Conservation (phyloP, 2,329 filamentous ascomycete species). For the Fusarium brachygibbosum region DNA sequence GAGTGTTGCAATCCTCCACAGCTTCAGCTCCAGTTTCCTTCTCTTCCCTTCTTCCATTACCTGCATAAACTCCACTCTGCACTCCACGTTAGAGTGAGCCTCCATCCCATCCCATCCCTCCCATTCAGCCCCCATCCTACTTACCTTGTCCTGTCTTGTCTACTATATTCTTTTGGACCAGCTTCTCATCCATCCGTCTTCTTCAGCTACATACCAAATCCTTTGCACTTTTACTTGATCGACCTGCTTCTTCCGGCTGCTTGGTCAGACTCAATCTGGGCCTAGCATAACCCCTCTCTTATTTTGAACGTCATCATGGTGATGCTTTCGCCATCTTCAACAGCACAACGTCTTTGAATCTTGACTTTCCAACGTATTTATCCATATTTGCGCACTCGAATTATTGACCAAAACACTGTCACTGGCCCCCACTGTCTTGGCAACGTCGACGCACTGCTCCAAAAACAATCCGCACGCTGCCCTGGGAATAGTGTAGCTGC, state of each 20-base stretch:
- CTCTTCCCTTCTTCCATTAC: slow-evolving; percentile 23
- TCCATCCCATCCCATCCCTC: slow-evolving; percentile 13
- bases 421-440: slow-evolving; percentile 43
- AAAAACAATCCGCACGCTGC: slow-evolving; percentile 17
- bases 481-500: slow-evolving; percentile 11
- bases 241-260: slow-evolving; percentile 26
- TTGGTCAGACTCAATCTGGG: slow-evolving; percentile 7
- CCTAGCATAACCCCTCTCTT: slow-evolving; percentile 17
- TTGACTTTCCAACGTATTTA: slow-evolving; percentile 4
- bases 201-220: slow-evolving; percentile 16
- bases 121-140: slow-evolving; percentile 7
- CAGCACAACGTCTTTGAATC: slow-evolving; percentile 29
- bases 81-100: slow-evolving; percentile 36
- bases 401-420: slow-evolving; percentile 7
- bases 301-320: slow-evolving; percentile 17
- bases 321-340: slow-evolving; percentile 27
- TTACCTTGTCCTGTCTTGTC: no score
- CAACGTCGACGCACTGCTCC: slow-evolving; percentile 34
- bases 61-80: slow-evolving; percentile 44
- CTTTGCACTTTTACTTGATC: slow-evolving; percentile 7
- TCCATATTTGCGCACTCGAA: slow-evolving; percentile 5
- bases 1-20: slow-evolving; percentile 2
- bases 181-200: slow-evolving; percentile 13
- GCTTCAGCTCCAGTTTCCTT: slow-evolving; percentile 22
- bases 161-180: not conserved